These are phyloP conservation scores for Rhizophagus sp. DNA, from an alignment of 192 early-diverging fungal genomes.

Conservation along the genomic window DNA sequence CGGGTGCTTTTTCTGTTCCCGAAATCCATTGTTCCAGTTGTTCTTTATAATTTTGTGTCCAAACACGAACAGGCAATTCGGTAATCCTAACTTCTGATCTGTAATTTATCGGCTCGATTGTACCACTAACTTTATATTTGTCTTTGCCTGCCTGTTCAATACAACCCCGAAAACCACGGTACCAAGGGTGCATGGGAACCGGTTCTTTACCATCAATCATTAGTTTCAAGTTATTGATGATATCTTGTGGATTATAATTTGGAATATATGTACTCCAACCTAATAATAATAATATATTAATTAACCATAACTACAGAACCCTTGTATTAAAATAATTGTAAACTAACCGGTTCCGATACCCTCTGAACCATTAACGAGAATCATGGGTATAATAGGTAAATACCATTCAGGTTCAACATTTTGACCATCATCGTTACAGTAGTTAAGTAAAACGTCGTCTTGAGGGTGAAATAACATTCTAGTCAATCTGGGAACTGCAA, in stretches of 20 bases:
- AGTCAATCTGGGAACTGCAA: conserved; percentile 69
- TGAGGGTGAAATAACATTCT: conserved; percentile 75
- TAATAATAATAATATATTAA: neutral
- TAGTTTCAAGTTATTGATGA: conserved; percentile 81
- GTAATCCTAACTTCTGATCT: conserved; percentile 74
- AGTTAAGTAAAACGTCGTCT: conserved; percentile 83
- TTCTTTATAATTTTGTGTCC: conserved; percentile 91
- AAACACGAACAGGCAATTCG: conserved; percentile 85
- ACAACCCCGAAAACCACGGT: conserved; percentile 84
- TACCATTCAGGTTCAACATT: conserved; percentile 95
- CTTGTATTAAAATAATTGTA: neutral
- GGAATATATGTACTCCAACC: conserved; percentile 79
- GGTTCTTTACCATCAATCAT: conserved; percentile 76
- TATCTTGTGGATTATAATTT: conserved; percentile 85
- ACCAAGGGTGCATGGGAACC: conserved; percentile 87
- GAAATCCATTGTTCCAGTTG: conserved; percentile 75
- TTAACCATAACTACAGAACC: neutral
- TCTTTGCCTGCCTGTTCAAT: conserved; percentile 62
- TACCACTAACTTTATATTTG: conserved; percentile 70
- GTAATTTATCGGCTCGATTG: conserved; percentile 67
- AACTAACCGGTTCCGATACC: conserved; percentile 91
- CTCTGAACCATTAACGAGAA: conserved; percentile 89
- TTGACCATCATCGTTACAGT: conserved; percentile 87
- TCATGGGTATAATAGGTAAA: conserved; percentile 92
- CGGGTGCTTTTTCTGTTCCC: conserved; percentile 68